Evolutionary conservation across 225 moss, liverwort and hornwort genomes (phyloP).

Genomic region (Takakia lepidozioides): DNA sequence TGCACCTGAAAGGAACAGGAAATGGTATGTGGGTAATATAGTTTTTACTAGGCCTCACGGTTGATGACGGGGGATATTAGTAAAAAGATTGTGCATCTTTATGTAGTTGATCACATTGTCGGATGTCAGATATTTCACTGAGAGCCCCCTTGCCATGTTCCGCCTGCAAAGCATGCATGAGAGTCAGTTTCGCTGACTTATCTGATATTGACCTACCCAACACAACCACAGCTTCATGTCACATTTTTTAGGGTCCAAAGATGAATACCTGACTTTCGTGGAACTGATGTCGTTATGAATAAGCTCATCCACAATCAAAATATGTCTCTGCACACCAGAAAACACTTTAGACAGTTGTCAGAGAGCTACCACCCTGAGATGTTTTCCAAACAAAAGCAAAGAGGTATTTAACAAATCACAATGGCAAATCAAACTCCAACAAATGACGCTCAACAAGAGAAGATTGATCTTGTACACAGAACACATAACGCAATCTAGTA

Average conservation of each 20-base stretch:
- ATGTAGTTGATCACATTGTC: constrained; percentile 81
- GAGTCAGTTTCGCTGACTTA: neutral
- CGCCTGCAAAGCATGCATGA: constrained; percentile 32
- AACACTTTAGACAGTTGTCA: too few relatives aligned
- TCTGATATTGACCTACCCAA: neutral
- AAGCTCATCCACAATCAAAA: constrained; percentile 68
- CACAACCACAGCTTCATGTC: neutral
- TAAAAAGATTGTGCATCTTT: constrained; percentile 68
- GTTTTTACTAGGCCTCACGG: too few relatives aligned
- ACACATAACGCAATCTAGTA: too few relatives aligned
- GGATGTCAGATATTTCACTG: constrained; percentile 77
- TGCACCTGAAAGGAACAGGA: too few relatives aligned
- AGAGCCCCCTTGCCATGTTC: constrained; percentile 72
- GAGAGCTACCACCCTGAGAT: too few relatives aligned
- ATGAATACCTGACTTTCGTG: constrained; percentile 60
- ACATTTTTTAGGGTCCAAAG: neutral
- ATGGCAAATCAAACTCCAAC: too few relatives aligned
- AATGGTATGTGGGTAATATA: too few relatives aligned
- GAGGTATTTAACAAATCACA: too few relatives aligned
- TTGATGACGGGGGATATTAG: constrained; percentile 11
- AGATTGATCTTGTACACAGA: too few relatives aligned
- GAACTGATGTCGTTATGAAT: constrained; percentile 80
- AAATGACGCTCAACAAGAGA: too few relatives aligned
- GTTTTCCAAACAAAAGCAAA: too few relatives aligned
- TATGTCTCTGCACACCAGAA: constrained; percentile 47